phyloP scores from a whole-genome alignment of 2,329 filamentous ascomycete species.

The Aspergillus hiratsukae region DNA sequence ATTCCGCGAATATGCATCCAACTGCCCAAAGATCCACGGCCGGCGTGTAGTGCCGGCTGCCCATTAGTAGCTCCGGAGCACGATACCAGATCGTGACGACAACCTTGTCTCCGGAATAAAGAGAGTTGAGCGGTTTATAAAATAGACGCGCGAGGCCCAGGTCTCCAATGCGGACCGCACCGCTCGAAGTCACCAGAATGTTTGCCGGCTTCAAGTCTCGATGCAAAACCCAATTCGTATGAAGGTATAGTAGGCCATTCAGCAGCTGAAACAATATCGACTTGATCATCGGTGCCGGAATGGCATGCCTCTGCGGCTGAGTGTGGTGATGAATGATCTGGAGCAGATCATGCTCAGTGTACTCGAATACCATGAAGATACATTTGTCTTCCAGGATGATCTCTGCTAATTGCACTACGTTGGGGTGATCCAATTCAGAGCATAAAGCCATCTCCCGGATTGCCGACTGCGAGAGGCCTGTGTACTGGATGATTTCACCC shows the following conservation, averaged over 20 bases:
- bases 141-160: conserved; percentile 88
- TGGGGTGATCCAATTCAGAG: conserved; percentile 81
- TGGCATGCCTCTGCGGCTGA: conserved; percentile 78
- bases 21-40: conserved; percentile 97
- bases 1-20: conserved; percentile 94
- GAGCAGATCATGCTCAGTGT: conserved; percentile 92
- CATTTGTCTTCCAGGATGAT: conserved; percentile 98
- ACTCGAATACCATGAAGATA: conserved; percentile 99
- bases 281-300: conserved; percentile 82
- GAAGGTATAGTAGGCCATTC: conserved; percentile 90
- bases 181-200: conserved; percentile 91
- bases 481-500: conserved; percentile 90
- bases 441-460: conserved; percentile 97
- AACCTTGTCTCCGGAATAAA: conserved; percentile 94
- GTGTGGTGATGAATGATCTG: conserved; percentile 99
- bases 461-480: conserved; percentile 94
- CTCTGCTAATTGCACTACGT: conserved; percentile 86
- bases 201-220: conserved; percentile 96
- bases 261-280: conserved; percentile 95
- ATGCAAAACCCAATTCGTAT: conserved; percentile 95
- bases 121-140: conserved; percentile 84
- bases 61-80: conserved; percentile 86
- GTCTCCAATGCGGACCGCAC: conserved; percentile 92
- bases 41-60: conserved; percentile 92
- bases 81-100: conserved; percentile 99